Evolutionary conservation across 1,284 basidiomycete genomes (phyloP).

Genomic region (Stygiomarasmius scandens): DNA sequence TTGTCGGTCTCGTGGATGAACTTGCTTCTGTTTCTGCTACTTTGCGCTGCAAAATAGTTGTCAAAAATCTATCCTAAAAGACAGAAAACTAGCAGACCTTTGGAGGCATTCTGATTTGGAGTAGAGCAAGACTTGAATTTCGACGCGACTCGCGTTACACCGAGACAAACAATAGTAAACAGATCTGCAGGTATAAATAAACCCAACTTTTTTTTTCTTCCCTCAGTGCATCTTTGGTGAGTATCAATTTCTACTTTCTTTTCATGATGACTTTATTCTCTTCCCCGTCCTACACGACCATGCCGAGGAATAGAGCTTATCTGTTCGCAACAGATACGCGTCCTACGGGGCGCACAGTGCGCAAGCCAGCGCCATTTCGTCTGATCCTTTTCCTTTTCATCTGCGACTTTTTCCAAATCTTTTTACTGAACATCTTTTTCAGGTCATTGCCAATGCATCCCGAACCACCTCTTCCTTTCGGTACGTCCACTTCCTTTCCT

Average conservation of each 20-base stretch:
- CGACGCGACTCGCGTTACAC: background rate
- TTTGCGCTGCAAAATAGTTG: constrained; percentile 4
- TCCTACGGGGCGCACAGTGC: constrained; percentile 64
- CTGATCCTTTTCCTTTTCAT: constrained; percentile 47
- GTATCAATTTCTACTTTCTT: constrained; percentile 14
- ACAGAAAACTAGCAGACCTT: constrained; percentile 1
- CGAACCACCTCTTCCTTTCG: constrained; percentile 3
- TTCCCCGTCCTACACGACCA: constrained; percentile 84
- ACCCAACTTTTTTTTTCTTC: background rate
- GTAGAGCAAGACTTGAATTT: background rate
- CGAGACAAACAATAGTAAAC: background rate
- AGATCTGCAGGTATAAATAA: background rate
- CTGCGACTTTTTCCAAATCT: background rate
- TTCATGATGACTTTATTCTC: constrained; percentile 76
- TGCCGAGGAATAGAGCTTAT: constrained; percentile 72
- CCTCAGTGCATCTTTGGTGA: background rate
- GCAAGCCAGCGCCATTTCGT: constrained; percentile 85
- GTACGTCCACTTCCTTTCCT: constrained; percentile 24
- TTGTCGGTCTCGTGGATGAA: constrained; percentile 1
- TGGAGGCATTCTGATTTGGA: constrained; percentile 7
- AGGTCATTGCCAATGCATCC: background rate
- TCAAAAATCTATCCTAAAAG: background rate
- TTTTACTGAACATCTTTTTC: constrained; percentile 1
- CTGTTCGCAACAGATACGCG: constrained; percentile 73
- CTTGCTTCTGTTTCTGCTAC: constrained; percentile 1